These are phyloP conservation scores for Phytophthora pisi DNA, from an alignment of 352 stramenopile species.

Conservation along the genomic window DNA sequence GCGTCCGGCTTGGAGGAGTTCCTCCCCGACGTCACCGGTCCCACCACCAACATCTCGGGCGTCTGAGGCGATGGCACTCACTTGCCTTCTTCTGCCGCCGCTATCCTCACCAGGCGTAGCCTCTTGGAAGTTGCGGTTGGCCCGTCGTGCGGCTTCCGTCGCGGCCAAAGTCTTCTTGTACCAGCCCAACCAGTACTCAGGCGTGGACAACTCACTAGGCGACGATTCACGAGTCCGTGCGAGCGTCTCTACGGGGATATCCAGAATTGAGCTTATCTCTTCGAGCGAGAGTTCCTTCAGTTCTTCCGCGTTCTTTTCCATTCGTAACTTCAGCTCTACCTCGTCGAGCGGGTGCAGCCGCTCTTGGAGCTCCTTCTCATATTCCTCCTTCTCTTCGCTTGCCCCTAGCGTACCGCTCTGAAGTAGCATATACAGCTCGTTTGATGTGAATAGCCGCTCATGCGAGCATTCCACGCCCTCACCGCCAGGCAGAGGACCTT, in stretches of 20 bases:
- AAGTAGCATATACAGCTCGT: not conserved
- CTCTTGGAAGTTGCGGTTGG: not conserved
- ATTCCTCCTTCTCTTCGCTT: not conserved
- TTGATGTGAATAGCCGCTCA: not conserved
- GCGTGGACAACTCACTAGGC: not conserved
- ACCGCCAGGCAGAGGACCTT: too few species aligned
- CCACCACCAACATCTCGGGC: too few species aligned
- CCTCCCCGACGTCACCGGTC: too few species aligned
- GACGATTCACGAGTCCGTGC: not conserved
- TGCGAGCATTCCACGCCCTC: too few species aligned
- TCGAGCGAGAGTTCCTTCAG: not conserved
- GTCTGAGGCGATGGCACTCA: too few species aligned
- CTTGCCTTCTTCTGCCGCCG: too few species aligned
- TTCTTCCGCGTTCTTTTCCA: constrained; percentile 4
- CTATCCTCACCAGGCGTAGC: too few species aligned
- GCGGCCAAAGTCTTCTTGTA: not conserved
- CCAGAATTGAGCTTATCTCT: not conserved
- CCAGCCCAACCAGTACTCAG: not conserved
- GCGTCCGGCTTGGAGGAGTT: too few species aligned
- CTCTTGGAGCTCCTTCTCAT: constrained; percentile 3
- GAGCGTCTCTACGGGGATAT: not conserved
- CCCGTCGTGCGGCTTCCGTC: not conserved
- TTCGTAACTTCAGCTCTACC: not conserved
- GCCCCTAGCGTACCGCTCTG: too few species aligned
- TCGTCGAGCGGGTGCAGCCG: constrained; percentile 9